Evolutionary conservation across 129 eudicot genomes (phyloP), one percentile per base, ranked within the genome.

Genomic region (Tagetes patula): DNA sequence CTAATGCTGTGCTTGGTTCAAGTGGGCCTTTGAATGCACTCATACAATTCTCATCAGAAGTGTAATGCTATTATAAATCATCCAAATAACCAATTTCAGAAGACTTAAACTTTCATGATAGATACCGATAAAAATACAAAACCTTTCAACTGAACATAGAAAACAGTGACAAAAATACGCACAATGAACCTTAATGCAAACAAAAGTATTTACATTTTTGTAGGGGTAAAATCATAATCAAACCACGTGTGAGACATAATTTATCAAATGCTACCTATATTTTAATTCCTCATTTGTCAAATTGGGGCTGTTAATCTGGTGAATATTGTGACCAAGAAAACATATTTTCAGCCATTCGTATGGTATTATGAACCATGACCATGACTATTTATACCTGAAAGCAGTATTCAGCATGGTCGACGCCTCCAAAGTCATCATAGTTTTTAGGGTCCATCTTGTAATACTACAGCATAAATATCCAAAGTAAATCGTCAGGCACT

Each of bases 21-120:
- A 95, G 88, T 60, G 99, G 99, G n/a, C 89, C 99, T 85, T 88
- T 86, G 69, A 95, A 95, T 46, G 96, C 99, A 79, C 97, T 90
- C 84, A 85, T 54, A 73, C 99, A 95, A 13, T 84, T 47, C 48
- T 83, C 91, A 50, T 88, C 94, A 66, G 99, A 86, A 38, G 88
- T 72, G 83, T 77, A 95, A 71, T 90, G 97, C 99, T 95, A 63
- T 14, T 73, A 75, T 9, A 70, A 75, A 71, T 41, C 55, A 83
- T 59, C 50, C 56, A 52, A 59, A 41, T 43, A 73, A 63, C 31
- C 73, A 56, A 62, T 62, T 43, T 77, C 73, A 81, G 71, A 56
- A 27, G 37, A 37, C 30, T 67, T 67, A 33, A 52, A 53, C 40
- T 64, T 46, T 63, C 46, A 65, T 49, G 41, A 31, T 40, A 33